Percentiles rank a stretch among this genome's conserved stretches.
Conservation (phyloP, 129 eudicot species). For the Pulicaria dysenterica region DNA sequence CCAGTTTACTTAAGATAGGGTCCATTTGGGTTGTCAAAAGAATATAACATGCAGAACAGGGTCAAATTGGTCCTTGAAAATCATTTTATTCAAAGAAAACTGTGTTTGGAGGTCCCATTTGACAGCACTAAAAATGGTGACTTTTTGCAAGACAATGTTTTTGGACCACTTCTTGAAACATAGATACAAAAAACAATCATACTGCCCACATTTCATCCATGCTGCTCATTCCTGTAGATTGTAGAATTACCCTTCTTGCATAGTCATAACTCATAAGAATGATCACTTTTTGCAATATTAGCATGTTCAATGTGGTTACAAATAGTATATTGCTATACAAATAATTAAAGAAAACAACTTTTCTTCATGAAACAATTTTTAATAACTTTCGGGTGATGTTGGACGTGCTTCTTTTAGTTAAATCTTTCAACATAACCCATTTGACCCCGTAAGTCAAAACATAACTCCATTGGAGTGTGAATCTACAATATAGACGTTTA, state of each 20-base stretch:
- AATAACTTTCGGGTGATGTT: not conserved
- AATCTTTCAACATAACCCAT: not conserved
- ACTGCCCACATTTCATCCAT: not conserved
- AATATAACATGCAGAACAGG: too few species aligned
- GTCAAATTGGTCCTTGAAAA: too few species aligned
- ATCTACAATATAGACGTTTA: not conserved
- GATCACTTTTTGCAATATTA: not conserved
- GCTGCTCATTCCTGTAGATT: not conserved
- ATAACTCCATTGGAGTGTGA: not conserved
- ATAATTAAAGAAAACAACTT: not conserved
- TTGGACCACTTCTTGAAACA: too few species aligned
- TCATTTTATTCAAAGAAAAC: too few species aligned
- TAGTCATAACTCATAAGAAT: not conserved
- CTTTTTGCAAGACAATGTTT: constrained; percentile 14
- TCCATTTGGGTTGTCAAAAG: too few species aligned
- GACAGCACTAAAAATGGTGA: not conserved
- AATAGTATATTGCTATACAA: not conserved
- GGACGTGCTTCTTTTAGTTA: not conserved
- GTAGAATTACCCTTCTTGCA: not conserved
- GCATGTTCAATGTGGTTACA: not conserved
- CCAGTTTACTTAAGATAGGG: too few species aligned
- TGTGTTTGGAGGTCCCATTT: not conserved
- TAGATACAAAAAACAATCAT: not conserved
- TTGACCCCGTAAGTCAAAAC: not conserved
- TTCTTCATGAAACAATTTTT: not conserved